These are phyloP conservation scores for Ogataea siamensis DNA, from an alignment of 805 yeast genomes.

Conservation along the genomic window DNA sequence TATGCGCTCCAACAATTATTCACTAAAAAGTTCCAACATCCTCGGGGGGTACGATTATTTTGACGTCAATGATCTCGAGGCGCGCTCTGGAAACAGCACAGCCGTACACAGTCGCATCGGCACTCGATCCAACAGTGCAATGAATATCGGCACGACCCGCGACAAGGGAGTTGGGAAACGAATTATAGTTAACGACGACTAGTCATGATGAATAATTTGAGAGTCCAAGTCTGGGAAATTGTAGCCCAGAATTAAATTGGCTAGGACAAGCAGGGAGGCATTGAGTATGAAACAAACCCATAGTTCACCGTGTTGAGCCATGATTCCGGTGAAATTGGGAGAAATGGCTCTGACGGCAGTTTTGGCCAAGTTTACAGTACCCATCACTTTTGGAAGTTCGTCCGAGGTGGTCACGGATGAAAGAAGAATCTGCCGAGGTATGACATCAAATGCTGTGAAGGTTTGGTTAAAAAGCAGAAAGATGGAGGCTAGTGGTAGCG, in stretches of 20 bases:
- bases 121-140: slow-evolving; percentile 28
- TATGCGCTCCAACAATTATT: slow-evolving; percentile 30
- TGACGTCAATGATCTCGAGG: slow-evolving; percentile 53
- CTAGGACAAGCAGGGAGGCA: slow-evolving; percentile 49
- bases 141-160: slow-evolving; percentile 17
- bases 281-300: slow-evolving; percentile 52
- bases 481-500: slow-evolving; percentile 43
- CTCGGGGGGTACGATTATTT: slow-evolving; percentile 62
- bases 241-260: slow-evolving; percentile 44
- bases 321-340: slow-evolving; percentile 72
- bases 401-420: slow-evolving; percentile 60
- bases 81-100: slow-evolving; percentile 39
- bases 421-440: slow-evolving; percentile 80
- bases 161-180: slow-evolving; percentile 26
- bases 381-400: slow-evolving; percentile 76
- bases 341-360: slow-evolving; percentile 83
- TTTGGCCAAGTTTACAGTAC: slow-evolving; percentile 81
- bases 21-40: slow-evolving; percentile 32
- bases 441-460: slow-evolving; percentile 83
- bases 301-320: slow-evolving; percentile 52
- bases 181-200: slow-evolving; percentile 26
- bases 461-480: slow-evolving; percentile 56
- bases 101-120: slow-evolving; percentile 27
- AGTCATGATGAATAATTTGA: slow-evolving; percentile 16
- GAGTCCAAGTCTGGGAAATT: slow-evolving; percentile 42